Base-by-base conservation (phyloP, 768 basidiomycete species). In the Agaricus blazei region DNA sequence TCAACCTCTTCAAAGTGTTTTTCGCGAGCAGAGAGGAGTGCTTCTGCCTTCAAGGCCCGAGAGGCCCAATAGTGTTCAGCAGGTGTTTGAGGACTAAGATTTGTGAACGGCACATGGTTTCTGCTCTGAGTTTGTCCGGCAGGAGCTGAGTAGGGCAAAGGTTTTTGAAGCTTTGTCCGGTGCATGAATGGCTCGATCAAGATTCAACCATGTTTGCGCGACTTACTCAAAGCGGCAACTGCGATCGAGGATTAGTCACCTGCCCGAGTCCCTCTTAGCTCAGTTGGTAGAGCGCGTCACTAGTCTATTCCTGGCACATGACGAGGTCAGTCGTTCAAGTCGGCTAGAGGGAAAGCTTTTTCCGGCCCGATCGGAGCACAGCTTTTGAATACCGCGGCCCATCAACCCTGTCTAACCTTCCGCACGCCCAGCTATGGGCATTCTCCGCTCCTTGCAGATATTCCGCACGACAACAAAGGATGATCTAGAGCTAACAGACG, bases 11-110 rank as follows among this genome's bases (percentile, higher is more conserved):
- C 64, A 42, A 77, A 74, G 63, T 86, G 82, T 19, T 63, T 67
- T 31, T 71, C 70, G 38, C 74, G 74, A 26, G 78, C 79, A 0
- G 74, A 67, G 2, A 89, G 72, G 38, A 85, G 66, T 2, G 82
- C 77, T 64, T 90, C 88, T 0, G 87, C 87, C 3, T 79, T 75
- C 24, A 86, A 60, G 3, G 87, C 85, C 3, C 87, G 80, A 14
- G 78, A 70, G 27, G 82, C 83, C 88, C 88, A 89, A 62, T 87
- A 86, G 57, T 80, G 81, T 60, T 83, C 84, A 23, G 51, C 60
- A 6, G 64, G 61, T 7, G 67, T 67, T 42, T 65, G 51, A 1
- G 68, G 64, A 9, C 64, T 59, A 27, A 59, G 24, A 24, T 57
- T 56, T 7, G 48, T 56, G 42, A 56, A 56, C 11, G 38, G 40